Evolutionary conservation across 169 alveolate species (phyloP), one percentile per base, ranked within the genome.

Genomic region (Perkinsus olseni): DNA sequence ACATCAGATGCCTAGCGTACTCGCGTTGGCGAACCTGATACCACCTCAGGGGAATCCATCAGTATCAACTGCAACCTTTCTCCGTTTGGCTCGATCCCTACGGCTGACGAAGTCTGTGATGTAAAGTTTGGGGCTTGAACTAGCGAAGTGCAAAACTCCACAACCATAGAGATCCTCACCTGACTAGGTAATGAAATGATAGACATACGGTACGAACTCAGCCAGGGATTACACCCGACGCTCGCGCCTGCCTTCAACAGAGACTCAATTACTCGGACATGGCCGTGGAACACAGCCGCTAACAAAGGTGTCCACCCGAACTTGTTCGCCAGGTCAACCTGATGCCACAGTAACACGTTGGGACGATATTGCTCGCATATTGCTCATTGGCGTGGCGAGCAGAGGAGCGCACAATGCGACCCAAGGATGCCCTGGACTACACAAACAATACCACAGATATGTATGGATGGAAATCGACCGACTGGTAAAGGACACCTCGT

Each of bases 281-380:
- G 92, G 0, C 92, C 92, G 37, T 40, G 38, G 74, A 91, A 91
- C 4, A 38, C 50, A 6, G 92, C 92, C 37, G 50, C 74, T n/a
- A 38, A 31, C 39, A 91, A 17, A 38, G 92, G 92, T 6, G 50
- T 40, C 92, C 92, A 91, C 31, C 92, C 92, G 37, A 91, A 91
- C 31, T 28, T 24, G 17, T 62, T 62, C 82, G 82, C 37, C 34
- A 62, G 82, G 31, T 62, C 82, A 4, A 62, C 31, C 82, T 62
- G 34, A 40, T 40, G 50, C 50, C 50, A 40, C n/a, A n/a, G n/a
- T n/a, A n/a, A n/a, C n/a, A n/a, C n/a, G n/a, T n/a, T n/a, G n/a
- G n/a, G n/a, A n/a, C n/a, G n/a, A n/a, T n/a, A n/a, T n/a, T n/a
- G n/a, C n/a, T n/a, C n/a, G n/a, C n/a, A n/a, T n/a, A n/a, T n/a